Base-by-base conservation (phyloP, 345 rosid genomes). In the Raphanus raphanistrum region DNA sequence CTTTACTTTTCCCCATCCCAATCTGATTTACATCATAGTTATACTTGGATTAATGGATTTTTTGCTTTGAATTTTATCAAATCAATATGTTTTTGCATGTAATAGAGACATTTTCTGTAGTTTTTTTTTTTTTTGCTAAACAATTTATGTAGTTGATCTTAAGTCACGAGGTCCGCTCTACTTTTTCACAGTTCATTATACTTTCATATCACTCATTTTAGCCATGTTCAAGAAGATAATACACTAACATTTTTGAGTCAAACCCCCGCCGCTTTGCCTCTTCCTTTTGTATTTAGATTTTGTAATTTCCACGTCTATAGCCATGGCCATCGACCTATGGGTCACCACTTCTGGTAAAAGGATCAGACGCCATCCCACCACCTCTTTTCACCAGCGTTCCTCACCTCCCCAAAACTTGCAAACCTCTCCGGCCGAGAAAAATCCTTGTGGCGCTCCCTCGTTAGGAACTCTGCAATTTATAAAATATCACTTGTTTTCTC, bases 171-270 rank as follows among this genome's bases (percentile, higher is more conserved):
- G 38, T 61, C 38, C 16, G 25, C 38, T 61, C 65, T n/a, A n/a
- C 65, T 29, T 61, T 61, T 29, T 7, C 38, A 61, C 1, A 2
- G 65, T 61, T 61, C 29, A 33, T 29, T 61, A 29, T 61, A 29
- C 13, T 61, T 29, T 29, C 25, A 29, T 29, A 61, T 29, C 65
- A 29, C 65, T 61, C 65, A 29, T 61, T 61, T 61, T 4, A 29
- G 65, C 13, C 65, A 61, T 29, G 17, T 61, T 61, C 38, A 61
- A 61, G 65, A 61, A 61, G 65, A 29, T 61, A 61, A 29, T 61
- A 28, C 13, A 9, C 31, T 4, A 60, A 55, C 12, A 55, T 21
- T 21, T 28, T 55, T 55, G 59, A 54, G 26, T 54, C 26, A 21
- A 25, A 58, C 13, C 62, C 13, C 25, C 4, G 13, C 15, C 16